Base-by-base conservation (phyloP, 2,329 filamentous ascomycete species). In the Thielaviopsis cerberus region DNA sequence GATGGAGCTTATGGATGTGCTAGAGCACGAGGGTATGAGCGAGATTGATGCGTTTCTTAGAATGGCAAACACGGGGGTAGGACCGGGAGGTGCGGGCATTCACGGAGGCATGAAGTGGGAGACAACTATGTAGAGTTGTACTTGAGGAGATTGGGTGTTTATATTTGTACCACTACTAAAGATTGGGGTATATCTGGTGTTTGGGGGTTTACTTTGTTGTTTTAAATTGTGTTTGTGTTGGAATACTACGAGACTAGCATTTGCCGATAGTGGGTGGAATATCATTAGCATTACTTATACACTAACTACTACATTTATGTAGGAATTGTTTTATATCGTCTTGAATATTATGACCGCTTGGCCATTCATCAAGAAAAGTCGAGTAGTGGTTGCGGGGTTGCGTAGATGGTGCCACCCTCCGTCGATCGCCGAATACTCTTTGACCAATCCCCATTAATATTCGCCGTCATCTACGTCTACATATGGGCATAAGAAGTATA, bases 1-100 rank as follows among this genome's bases (percentile, higher is more conserved):
- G 69, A 71, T 83, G 62, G 86, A 94, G 71, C 73, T 94, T 41
- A 88, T 94, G 85, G 81, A 83, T 58, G 82, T 82, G 54, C 76
- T 94, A 34, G 86, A 92, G 68, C 85, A 74, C 63, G 79, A 84
- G 63, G 81, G 81, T 0, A 71, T 82, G 66, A 73, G 72, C 25
- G 80, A 83, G 55, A 82, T 84, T 63, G 76, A 83, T 62, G 74
- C 74, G 15, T 80, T 81, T 58, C 68, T 84, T 63, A 80, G 70
- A 55, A 71, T 70, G 69, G 66, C 1, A 8, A 45, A 58, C 17
- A 55, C 55, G 3, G 56, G 55, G 27, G 61, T 57, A 4, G 58
- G 56, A 51, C 59, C 68, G 67, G 58, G 58, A 15, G 61, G 41
- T 17, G 56, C 54, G 13, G 60, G 54, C 25, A 60, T 58, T 27